Percentiles rank a stretch among this genome's conserved stretches.
Evolutionary conservation across 1,284 basidiomycete species (phyloP).

Genomic region (Takashimella tepidaria): DNA sequence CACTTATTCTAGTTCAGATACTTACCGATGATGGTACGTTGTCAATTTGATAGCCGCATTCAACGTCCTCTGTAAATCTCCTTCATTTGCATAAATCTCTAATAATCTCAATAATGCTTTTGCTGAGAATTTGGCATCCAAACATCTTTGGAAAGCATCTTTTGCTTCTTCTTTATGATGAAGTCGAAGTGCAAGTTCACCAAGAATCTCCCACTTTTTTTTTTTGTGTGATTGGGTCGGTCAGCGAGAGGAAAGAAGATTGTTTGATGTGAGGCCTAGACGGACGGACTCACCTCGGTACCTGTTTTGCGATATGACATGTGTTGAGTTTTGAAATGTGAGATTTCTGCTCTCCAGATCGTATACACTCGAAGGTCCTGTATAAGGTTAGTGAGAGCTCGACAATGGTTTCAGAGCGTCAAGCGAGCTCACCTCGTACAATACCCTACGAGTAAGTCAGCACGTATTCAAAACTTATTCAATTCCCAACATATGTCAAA

Average conservation of each 20-base stretch:
- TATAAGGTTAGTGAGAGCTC: too few species aligned
- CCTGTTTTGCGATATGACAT: slow-evolving; percentile 96
- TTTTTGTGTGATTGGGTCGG: neutral
- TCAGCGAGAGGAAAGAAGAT: too few species aligned
- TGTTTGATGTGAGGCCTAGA: neutral
- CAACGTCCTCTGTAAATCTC: slow-evolving; percentile 81
- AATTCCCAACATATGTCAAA: neutral
- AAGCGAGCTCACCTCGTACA: slow-evolving; percentile 87
- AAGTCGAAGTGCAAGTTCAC: slow-evolving; percentile 83
- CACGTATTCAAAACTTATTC: slow-evolving; percentile 7
- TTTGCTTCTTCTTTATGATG: slow-evolving; percentile 98
- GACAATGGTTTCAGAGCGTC: too few species aligned
- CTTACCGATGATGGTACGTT: slow-evolving; percentile 71
- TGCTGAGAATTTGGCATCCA: slow-evolving; percentile 80
- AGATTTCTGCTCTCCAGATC: slow-evolving; percentile 98
- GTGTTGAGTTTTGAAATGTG: slow-evolving; percentile 93
- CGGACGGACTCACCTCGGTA: slow-evolving; percentile 55
- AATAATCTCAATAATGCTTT: slow-evolving; percentile 90
- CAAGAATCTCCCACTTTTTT: slow-evolving; percentile 95
- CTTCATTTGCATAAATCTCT: slow-evolving; percentile 90
- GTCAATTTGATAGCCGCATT: slow-evolving; percentile 89
- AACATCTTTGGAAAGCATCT: slow-evolving; percentile 91
- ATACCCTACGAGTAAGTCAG: slow-evolving; percentile 56
- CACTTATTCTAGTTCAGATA: slow-evolving; percentile 4
- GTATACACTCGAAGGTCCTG: slow-evolving; percentile 98